Evolutionary conservation across 768 basidiomycete species (phyloP).

Genomic region (Cyclocybe aegerita): DNA sequence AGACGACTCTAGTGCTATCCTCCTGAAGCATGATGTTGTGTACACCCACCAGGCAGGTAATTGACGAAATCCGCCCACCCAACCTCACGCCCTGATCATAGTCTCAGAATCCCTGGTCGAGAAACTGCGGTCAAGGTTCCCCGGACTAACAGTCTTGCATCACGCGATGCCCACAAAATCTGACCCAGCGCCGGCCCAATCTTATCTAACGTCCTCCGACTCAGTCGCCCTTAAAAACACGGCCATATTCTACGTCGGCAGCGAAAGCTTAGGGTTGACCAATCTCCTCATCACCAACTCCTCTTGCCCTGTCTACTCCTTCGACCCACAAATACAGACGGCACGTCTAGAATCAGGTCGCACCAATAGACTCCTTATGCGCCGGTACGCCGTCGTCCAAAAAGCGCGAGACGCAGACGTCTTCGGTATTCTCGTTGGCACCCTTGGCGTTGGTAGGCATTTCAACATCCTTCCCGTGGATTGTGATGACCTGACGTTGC

Average conservation of each 20-base stretch:
- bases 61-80: no score
- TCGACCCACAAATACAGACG: constrained; percentile 55
- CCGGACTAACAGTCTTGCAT: constrained; percentile 33
- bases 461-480: constrained; percentile 2
- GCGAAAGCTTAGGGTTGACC: constrained; percentile 75
- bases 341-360: constrained; percentile 59
- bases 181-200: constrained; percentile 1
- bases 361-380: constrained; percentile 85
- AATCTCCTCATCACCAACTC: constrained; percentile 88
- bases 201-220: neutral
- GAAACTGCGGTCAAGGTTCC: constrained; percentile 20
- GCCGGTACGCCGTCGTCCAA: constrained; percentile 84
- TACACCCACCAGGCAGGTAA: constrained; percentile 70
- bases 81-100: no score
- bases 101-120: constrained; percentile 19
- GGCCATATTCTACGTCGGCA: constrained; percentile 62
- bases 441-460: constrained; percentile 79
- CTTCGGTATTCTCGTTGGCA: constrained; percentile 93
- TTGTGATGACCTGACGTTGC: neutral
- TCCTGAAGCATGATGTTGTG: constrained; percentile 76
- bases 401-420: constrained; percentile 90
- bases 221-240: constrained; percentile 13
- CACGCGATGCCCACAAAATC: constrained; percentile 10
- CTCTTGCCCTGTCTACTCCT: constrained; percentile 67
- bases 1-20: constrained; percentile 27